Base-by-base conservation (phyloP, 2,329 filamentous ascomycete genomes). In the Phyllosticta ampelicida region DNA sequence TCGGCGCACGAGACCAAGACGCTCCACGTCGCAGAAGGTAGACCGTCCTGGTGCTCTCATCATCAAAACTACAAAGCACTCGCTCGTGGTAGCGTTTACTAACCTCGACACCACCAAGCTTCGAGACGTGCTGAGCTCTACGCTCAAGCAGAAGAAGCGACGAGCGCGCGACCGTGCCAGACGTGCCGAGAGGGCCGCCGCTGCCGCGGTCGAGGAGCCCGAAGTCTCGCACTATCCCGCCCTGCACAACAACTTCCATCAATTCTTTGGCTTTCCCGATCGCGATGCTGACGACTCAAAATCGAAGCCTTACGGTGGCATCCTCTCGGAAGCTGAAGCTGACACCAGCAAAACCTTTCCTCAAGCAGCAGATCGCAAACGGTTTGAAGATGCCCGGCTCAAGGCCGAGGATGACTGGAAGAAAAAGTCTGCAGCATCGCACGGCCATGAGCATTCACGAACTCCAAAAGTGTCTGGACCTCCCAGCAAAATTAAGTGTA, bases 401-500 rank as follows among this genome's bases (percentile, higher is more conserved):
- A 90, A 87, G 66, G 92, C 92, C 0, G 94, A 97, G 71, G 89
- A 95, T 61, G 89, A 92, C 66, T 96, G 92, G 88, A 86, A 90
- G 67, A 81, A 83, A 64, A 83, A 85, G 64, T 76, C 81, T 20
- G 71, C 84, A 74, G 65, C 78, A 67, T 81, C 82, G 26, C 84
- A 83, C 61, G 75, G 77, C n/a, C 83, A 84, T 10, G 77, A 80
- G 16, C 81, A 83, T 13, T 74, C 79, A 20, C 86, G 84, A 65
- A 86, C 84, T 67, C 84, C 85, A 64, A 96, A 96, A 68, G 77
- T 86, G 3, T 84, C 85, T n/a, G 89, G 89, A 0, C 89, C 90
- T 26, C 89, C 90, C 4, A 97, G 91, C 71, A 94, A 96, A 74
- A 97, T 99, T 70, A 95, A 97, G 72, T 96, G 91, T 74, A 96